Evolutionary conservation across 2,329 filamentous ascomycete species (phyloP).

Genomic region (Epichloe amarillans): DNA sequence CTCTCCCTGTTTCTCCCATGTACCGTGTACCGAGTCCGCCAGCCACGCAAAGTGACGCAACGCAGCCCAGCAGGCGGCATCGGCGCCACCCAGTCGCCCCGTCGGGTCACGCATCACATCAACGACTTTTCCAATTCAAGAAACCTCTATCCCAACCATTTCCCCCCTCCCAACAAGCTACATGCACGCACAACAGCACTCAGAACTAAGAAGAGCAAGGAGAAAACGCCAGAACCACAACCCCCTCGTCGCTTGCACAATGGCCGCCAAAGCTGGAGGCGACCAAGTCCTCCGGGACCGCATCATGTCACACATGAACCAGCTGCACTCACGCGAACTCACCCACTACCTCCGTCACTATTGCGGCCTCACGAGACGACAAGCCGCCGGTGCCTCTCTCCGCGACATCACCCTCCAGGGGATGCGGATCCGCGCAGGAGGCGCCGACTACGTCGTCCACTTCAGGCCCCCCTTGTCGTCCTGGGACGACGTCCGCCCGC

Average conservation of each 20-base stretch:
- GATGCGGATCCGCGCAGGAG: slow-evolving; percentile 46
- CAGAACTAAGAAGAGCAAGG: too few relatives aligned
- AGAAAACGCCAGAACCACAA: background rate
- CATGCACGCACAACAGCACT: too few relatives aligned
- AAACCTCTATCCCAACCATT: background rate
- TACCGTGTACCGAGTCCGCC: too few relatives aligned
- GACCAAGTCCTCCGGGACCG: slow-evolving; percentile 20
- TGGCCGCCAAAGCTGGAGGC: slow-evolving; percentile 9
- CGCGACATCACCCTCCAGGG: slow-evolving; percentile 49
- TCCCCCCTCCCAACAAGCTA: too few relatives aligned
- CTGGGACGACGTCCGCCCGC: slow-evolving; percentile 52
- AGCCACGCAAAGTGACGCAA: too few relatives aligned
- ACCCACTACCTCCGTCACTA: slow-evolving; percentile 67
- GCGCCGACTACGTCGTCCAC: slow-evolving; percentile 37
- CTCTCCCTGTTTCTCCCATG: too few relatives aligned
- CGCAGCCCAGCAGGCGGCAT: background rate
- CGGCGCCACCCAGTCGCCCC: background rate
- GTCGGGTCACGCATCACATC: background rate
- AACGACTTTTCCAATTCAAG: background rate
- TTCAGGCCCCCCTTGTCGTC: slow-evolving; percentile 60
- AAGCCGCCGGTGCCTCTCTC: slow-evolving; percentile 39
- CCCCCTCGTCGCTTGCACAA: slow-evolving; percentile 1
- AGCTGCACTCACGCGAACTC: slow-evolving; percentile 63
- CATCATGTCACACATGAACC: slow-evolving; percentile 72
- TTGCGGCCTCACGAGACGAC: slow-evolving; percentile 38